Conservation (phyloP, 2,329 filamentous ascomycete species). For the Verticillium isaacii region DNA sequence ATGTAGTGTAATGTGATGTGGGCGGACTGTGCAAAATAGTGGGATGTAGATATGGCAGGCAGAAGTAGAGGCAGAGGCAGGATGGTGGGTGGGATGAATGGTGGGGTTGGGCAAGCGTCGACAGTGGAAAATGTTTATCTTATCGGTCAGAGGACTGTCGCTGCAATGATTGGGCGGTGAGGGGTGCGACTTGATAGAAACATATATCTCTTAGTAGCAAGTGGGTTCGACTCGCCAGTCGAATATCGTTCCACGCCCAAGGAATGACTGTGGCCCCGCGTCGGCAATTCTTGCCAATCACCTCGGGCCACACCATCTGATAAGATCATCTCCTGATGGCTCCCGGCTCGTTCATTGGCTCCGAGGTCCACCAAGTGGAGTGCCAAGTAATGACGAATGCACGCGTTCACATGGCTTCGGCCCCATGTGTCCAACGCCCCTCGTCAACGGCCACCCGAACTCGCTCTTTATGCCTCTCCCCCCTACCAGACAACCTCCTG, state of each 20-base stretch:
- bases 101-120: not conserved
- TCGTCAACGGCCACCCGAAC: not conserved
- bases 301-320: not conserved
- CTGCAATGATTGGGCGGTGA: not conserved
- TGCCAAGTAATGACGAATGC: not conserved
- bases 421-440: not conserved
- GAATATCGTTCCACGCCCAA: not conserved
- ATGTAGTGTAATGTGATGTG: not conserved
- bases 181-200: not conserved
- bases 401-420: not conserved
- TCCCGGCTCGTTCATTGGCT: not conserved
- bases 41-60: not conserved
- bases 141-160: not conserved
- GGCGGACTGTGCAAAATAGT: no score
- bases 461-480: not conserved
- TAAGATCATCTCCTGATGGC: slow-evolving; percentile 5
- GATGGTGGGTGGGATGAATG: not conserved
- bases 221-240: not conserved
- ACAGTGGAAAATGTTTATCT: not conserved
- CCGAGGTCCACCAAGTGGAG: not conserved
- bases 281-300: not conserved
- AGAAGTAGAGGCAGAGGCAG: not conserved
- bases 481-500: not conserved
- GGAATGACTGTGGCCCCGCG: not conserved
- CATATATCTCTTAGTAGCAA: not conserved